Evolutionary conservation across 306 rosid genomes (phyloP).

Genomic region (Cotoneaster glaucophyllus): DNA sequence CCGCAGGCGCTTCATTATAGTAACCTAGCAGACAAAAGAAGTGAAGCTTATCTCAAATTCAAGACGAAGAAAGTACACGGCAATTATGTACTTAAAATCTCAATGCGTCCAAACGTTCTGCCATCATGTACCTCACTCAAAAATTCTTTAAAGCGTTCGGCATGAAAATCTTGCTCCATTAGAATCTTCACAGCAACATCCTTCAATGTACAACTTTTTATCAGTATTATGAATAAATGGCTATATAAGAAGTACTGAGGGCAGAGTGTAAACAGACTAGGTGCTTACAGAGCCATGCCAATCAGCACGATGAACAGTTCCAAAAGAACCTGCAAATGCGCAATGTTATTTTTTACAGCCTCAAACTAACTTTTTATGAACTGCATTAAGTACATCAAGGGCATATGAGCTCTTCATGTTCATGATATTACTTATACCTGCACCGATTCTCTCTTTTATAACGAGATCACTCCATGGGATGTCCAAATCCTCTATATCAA

Average conservation of each 20-base stretch:
- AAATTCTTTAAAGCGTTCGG: conserved; percentile 82
- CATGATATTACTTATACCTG: conserved; percentile 48
- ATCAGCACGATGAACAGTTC: conserved; percentile 98
- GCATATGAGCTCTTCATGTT: not conserved
- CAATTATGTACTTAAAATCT: not conserved
- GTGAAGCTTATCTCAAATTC: conserved; percentile 20
- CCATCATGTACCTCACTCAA: conserved; percentile 71
- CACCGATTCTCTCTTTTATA: conserved; percentile 85
- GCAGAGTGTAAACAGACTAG: not conserved
- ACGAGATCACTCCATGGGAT: conserved; percentile 82
- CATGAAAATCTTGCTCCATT: conserved; percentile 94
- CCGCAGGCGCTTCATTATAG: conserved; percentile 88
- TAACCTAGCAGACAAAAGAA: conserved; percentile 55
- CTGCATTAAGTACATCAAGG: conserved; percentile 18
- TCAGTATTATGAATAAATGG: not conserved
- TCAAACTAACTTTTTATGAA: not conserved
- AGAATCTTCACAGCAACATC: conserved; percentile 98
- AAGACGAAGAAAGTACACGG: not conserved
- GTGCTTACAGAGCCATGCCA: conserved; percentile 96
- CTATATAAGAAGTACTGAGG: not conserved
- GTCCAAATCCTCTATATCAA: conserved; percentile 67
- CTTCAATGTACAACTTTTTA: conserved; percentile 28
- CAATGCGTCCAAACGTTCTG: conserved; percentile 3
- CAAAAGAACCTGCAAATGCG: conserved; percentile 87
- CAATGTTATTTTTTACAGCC: conserved; percentile 13